Conservation (phyloP, 2,329 filamentous ascomycete species). For the Leptodontidium sp. region DNA sequence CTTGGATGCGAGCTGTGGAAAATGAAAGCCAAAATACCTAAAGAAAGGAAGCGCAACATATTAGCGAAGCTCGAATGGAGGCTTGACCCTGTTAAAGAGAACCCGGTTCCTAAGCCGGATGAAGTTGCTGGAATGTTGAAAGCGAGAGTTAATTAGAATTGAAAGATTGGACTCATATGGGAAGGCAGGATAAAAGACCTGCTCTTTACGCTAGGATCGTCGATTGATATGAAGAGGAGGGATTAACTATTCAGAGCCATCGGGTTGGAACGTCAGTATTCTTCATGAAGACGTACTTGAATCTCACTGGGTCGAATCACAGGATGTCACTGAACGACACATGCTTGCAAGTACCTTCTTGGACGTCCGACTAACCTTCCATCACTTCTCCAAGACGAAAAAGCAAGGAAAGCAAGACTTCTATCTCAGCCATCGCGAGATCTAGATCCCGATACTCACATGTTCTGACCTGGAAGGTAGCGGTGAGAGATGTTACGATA, state of each 20-base stretch:
- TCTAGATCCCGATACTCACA: not conserved
- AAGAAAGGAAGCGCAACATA: slow-evolving; percentile 55
- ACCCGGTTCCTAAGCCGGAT: slow-evolving; percentile 56
- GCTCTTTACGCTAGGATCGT: slow-evolving; percentile 88
- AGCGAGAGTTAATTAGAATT: slow-evolving; percentile 86
- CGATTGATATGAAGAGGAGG: slow-evolving; percentile 78
- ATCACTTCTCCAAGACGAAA: not conserved
- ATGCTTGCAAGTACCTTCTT: not conserved
- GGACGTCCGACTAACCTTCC: not conserved
- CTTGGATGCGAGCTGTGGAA: slow-evolving; percentile 95
- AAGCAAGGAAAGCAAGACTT: not conserved
- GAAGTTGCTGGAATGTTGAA: slow-evolving; percentile 89
- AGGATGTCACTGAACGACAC: too few species aligned
- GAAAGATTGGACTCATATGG: slow-evolving; percentile 87
- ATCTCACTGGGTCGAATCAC: not conserved
- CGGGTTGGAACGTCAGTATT: slow-evolving; percentile 84
- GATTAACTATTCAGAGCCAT: slow-evolving; percentile 81
- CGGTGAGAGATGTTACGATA: not conserved
- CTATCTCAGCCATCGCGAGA: not conserved
- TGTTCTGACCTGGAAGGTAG: not conserved
- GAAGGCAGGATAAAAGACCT: slow-evolving; percentile 92
- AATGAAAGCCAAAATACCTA: slow-evolving; percentile 51
- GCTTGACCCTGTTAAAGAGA: slow-evolving; percentile 49
- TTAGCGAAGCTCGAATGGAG: slow-evolving; percentile 63
- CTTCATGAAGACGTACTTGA: slow-evolving; percentile 62